Evolutionary conservation across 768 basidiomycete species (phyloP).

Genomic region (Suillus plorans): DNA sequence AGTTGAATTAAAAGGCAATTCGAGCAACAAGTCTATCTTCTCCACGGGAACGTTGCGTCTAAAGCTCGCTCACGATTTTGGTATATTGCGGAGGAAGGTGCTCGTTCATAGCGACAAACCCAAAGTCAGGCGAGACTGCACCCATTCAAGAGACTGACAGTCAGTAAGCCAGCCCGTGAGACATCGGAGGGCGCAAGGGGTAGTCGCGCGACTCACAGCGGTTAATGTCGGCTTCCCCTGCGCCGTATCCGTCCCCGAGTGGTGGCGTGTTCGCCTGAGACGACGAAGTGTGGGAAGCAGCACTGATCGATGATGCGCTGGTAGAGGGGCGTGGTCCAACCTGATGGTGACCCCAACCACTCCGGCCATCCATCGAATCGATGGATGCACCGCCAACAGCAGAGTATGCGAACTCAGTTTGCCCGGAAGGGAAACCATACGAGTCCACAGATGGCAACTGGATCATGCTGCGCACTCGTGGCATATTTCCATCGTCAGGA

Average conservation of each 20-base stretch:
- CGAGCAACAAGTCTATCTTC: conserved; percentile 30
- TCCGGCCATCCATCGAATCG: conserved; percentile 37
- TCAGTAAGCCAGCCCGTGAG: conserved; percentile 48
- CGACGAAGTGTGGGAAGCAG: conserved; percentile 73
- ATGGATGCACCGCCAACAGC: conserved; percentile 49
- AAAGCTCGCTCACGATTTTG: conserved; percentile 56
- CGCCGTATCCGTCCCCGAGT: conserved; percentile 60
- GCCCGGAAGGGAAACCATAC: conserved; percentile 61
- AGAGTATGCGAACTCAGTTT: conserved; percentile 81
- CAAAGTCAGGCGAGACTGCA: conserved; percentile 82
- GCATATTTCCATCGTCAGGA: conserved; percentile 56
- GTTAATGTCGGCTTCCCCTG: conserved; percentile 73
- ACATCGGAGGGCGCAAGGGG: conserved; percentile 19
- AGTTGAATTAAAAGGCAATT: conserved; percentile 25
- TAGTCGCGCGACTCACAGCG: conserved; percentile 63
- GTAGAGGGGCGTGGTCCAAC: conserved; percentile 60
- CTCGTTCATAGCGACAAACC: conserved; percentile 80
- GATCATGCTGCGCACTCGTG: conserved; percentile 83
- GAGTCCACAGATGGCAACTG: conserved; percentile 72
- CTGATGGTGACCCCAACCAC: conserved; percentile 42
- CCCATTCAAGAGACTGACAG: conserved; percentile 38
- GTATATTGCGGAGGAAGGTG: conserved; percentile 65
- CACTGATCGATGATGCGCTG: conserved; percentile 73
- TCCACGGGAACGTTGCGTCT: conserved; percentile 25
- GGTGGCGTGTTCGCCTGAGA: conserved; percentile 84